These are phyloP conservation scores for Platanus orientalis DNA, from an alignment of 164 flowering plant species.

Conservation along the genomic window DNA sequence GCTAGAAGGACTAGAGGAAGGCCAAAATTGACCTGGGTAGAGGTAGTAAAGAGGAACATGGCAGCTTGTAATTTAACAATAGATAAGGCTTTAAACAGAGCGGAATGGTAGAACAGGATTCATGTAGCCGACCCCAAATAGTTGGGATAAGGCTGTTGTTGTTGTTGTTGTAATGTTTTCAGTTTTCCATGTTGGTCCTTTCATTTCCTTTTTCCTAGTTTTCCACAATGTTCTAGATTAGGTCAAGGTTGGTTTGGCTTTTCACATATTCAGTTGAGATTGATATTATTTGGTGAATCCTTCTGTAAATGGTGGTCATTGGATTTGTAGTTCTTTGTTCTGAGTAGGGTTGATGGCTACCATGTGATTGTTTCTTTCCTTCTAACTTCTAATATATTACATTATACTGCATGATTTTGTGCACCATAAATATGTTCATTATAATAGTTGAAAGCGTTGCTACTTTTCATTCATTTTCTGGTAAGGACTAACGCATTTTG, in stretches of 20 bases:
- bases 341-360: background rate
- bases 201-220: background rate
- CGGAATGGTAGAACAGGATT: too few relatives aligned
- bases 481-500: background rate
- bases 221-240: background rate
- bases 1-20: too few relatives aligned
- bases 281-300: too few relatives aligned
- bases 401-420: background rate
- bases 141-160: too few relatives aligned
- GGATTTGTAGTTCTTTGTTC: background rate
- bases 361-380: background rate
- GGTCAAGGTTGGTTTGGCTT: background rate
- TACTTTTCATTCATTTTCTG: background rate
- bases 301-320: too few relatives aligned
- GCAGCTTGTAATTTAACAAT: too few relatives aligned
- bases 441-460: background rate
- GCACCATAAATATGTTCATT: background rate
- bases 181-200: background rate
- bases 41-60: too few relatives aligned
- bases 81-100: too few relatives aligned
- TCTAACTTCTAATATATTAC: background rate
- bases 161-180: too few relatives aligned
- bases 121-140: too few relatives aligned
- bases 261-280: background rate
- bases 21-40: too few relatives aligned